Base-by-base conservation (phyloP, 495 filamentous ascomycete species). In the Neurospora cerealis region DNA sequence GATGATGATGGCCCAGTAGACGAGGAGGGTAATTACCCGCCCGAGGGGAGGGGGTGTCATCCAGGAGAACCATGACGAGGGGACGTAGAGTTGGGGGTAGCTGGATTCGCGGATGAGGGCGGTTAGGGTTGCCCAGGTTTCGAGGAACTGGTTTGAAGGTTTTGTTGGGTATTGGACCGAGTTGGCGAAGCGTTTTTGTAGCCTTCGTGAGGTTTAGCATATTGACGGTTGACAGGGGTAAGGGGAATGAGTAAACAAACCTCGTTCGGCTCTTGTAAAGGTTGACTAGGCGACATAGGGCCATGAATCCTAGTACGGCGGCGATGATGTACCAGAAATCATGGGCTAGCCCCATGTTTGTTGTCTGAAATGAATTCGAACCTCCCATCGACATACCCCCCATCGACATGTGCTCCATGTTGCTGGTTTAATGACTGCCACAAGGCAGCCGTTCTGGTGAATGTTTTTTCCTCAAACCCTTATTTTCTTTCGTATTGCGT, bases 71-170 rank as follows among this genome's bases (percentile, higher is more conserved):
- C 83, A 78, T 34, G 84, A 80, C 7, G 89, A 66, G 4, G 85
- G 83, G 70, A 92, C 74, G 71, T 89, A 87, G 40, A 86, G 81
- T 70, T 91, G 88, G 10, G 88, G 91, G 77, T 92, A 89, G 78
- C 86, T 87, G 41, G 88, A 83, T 80, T 96, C 93, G 73, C 93
- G 88, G 24, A 81, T 76, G 37, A 91, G 83, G 2, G 93, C 93
- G 41, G 91, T 92, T 36, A 87, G 73, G 2, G 93, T 94, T 11
- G 92, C 92, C 83, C 88, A 90, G 62, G 78, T 60, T 39, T 85
- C 82, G 70, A 88, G 81, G 70, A 90, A 83, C 2, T 77, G 24
- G 62, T 87, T 88, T 75, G 87, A 89, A 17, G 93, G 92, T 77
- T 88, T 89, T 21, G 92, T 90, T 10, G 92, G 91, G 34, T 83